phyloP scores from a whole-genome alignment of 371 early-diverging fungal species.

The Apophysomyces sp. region DNA sequence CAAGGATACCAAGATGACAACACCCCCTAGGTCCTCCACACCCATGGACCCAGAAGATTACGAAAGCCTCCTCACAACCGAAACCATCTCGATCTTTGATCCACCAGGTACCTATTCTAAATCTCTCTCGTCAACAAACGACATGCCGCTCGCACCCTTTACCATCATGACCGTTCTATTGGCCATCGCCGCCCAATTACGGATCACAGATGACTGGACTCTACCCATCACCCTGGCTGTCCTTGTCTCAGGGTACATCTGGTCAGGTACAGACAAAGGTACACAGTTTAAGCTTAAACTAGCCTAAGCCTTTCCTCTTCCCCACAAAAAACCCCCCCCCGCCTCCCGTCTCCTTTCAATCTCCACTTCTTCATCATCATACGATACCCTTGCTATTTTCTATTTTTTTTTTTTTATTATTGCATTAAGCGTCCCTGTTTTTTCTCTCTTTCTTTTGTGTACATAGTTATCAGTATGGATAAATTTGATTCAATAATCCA shows the following conservation, averaged over 20 bases:
- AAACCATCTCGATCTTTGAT: not conserved
- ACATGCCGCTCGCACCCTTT: not conserved
- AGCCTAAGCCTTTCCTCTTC: constrained; percentile 2
- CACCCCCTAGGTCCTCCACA: constrained; percentile 11
- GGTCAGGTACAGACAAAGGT: constrained; percentile 36
- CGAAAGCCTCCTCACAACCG: not conserved
- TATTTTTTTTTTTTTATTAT: no score
- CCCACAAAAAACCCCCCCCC: not conserved
- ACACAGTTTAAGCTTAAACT: constrained; percentile 31
- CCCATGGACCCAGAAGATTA: not conserved
- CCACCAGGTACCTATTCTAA: not conserved
- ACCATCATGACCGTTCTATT: constrained; percentile 1
- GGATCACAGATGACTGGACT: constrained; percentile 54
- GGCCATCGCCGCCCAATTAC: constrained; percentile 12
- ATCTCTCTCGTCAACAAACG: not conserved
- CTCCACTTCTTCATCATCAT: no score
- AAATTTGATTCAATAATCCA: no score
- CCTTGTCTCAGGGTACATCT: constrained; percentile 41
- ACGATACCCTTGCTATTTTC: no score
- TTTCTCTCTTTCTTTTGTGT: not conserved
- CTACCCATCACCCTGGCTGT: constrained; percentile 45
- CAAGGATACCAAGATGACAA: constrained; percentile 18
- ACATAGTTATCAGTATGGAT: not conserved
- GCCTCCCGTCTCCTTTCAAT: no score
- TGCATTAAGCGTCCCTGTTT: no score